A percentile compares a stretch with the other conserved stretches of the same genome.
These are phyloP conservation scores for Chamaenerion angustifolium DNA, from an alignment of 345 rosid genomes.

Conservation along the genomic window DNA sequence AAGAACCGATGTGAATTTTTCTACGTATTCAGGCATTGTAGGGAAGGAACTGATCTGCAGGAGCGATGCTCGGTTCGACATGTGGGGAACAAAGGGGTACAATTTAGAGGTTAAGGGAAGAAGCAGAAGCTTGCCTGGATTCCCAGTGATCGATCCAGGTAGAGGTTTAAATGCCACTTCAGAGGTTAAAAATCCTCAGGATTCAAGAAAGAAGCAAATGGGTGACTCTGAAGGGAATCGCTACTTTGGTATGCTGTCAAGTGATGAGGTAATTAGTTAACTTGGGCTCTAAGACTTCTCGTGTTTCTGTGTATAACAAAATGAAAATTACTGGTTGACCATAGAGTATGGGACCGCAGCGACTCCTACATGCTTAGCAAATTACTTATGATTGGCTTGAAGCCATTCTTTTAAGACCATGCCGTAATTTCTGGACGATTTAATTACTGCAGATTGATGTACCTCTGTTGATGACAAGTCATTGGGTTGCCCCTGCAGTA, in stretches of 20 bases:
- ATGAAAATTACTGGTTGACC: background rate
- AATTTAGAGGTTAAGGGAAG: constrained; percentile 56
- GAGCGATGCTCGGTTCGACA: constrained; percentile 80
- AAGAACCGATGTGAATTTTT: constrained; percentile 84
- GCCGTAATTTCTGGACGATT: background rate
- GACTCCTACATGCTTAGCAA: no score
- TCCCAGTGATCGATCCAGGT: constrained; percentile 45
- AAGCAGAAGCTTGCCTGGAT: constrained; percentile 57
- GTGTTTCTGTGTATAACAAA: background rate
- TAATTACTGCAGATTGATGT: constrained; percentile 47
- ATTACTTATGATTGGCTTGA: background rate
- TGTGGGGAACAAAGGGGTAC: constrained; percentile 90
- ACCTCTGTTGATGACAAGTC: constrained; percentile 54
- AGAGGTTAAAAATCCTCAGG: constrained; percentile 22
- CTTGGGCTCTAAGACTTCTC: background rate
- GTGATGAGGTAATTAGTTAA: constrained; percentile 61
- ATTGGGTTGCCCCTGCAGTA: constrained; percentile 66
- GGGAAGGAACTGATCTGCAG: constrained; percentile 65
- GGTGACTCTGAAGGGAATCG: constrained; percentile 33
- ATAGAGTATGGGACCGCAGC: no score
- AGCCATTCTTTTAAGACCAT: background rate
- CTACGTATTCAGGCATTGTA: constrained; percentile 58
- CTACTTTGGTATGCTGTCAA: constrained; percentile 40
- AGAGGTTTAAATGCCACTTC: constrained; percentile 38
- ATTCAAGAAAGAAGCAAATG: constrained; percentile 18